Conservation (phyloP, 768 basidiomycete species). For the Aureoboletus auriporus region DNA sequence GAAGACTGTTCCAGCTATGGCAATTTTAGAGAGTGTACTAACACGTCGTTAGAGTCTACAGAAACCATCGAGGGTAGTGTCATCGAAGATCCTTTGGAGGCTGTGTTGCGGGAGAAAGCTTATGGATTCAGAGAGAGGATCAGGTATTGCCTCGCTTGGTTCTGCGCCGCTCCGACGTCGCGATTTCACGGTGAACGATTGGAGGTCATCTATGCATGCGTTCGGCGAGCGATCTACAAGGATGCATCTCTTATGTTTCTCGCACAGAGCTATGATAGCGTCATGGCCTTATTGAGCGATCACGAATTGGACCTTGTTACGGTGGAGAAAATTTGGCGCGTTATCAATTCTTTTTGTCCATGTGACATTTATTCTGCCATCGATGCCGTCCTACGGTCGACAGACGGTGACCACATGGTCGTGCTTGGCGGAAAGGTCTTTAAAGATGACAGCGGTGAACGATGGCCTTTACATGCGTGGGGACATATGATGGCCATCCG, state of each 20-base stretch:
- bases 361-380: slow-evolving; percentile 28
- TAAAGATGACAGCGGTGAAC: slow-evolving; percentile 23
- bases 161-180: slow-evolving; percentile 28
- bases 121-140: slow-evolving; percentile 31
- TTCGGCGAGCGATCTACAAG: slow-evolving; percentile 35
- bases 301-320: slow-evolving; percentile 26
- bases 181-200: slow-evolving; percentile 32
- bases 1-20: slow-evolving; percentile 20
- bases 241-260: slow-evolving; percentile 36
- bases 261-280: slow-evolving; percentile 31
- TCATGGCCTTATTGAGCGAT: slow-evolving; percentile 28
- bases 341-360: slow-evolving; percentile 24
- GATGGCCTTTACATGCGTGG: slow-evolving; percentile 35
- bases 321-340: slow-evolving; percentile 33
- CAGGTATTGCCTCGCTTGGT: slow-evolving; percentile 31
- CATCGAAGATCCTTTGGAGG: slow-evolving; percentile 32
- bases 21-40: slow-evolving; percentile 4
- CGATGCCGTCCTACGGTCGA: slow-evolving; percentile 31
- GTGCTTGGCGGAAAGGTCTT: slow-evolving; percentile 34
- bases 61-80: background rate
- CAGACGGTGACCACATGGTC: slow-evolving; percentile 25
- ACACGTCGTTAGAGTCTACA: slow-evolving; percentile 9
- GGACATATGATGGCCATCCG: slow-evolving; percentile 30
- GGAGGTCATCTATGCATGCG: slow-evolving; percentile 32
- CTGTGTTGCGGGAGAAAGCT: slow-evolving; percentile 31